phyloP scores from a whole-genome alignment of 352 stramenopile species.

The Thalassiosira livingstoniorum region DNA sequence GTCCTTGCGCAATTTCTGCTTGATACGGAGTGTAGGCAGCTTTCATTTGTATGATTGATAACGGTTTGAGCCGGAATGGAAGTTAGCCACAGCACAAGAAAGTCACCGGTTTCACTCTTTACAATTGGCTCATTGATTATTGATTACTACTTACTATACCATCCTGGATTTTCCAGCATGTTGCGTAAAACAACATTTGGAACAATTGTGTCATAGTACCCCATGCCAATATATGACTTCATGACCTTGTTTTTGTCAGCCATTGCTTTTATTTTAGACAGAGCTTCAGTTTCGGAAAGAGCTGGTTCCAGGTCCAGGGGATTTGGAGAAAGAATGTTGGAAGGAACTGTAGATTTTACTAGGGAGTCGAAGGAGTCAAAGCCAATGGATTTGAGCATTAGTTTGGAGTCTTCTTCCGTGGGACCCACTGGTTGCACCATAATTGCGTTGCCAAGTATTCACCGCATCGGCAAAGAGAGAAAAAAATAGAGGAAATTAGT shows the following conservation, averaged over 20 bases:
- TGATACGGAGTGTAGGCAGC: slow-evolving; percentile 98
- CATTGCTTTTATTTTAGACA: slow-evolving; percentile 90
- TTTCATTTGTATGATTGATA: too few relatives aligned
- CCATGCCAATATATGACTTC: slow-evolving; percentile 97
- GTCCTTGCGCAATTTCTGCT: slow-evolving; percentile 98
- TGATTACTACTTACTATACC: too few relatives aligned
- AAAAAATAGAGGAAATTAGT: slow-evolving; percentile 2
- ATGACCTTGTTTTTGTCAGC: slow-evolving; percentile 95
- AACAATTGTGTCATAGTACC: slow-evolving; percentile 97
- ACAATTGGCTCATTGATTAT: too few relatives aligned
- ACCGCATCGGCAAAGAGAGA: too few relatives aligned
- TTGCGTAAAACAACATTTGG: slow-evolving; percentile 96
- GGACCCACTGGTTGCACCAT: slow-evolving; percentile 87
- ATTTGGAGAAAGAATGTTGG: slow-evolving; percentile 89
- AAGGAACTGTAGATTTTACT: slow-evolving; percentile 93
- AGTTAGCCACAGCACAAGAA: too few relatives aligned
- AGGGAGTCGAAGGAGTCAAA: slow-evolving; percentile 94
- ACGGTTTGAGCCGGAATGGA: too few relatives aligned
- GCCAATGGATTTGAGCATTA: slow-evolving; percentile 93
- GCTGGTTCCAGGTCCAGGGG: slow-evolving; percentile 84
- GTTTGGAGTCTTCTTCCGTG: slow-evolving; percentile 87
- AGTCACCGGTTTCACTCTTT: too few relatives aligned
- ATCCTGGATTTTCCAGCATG: slow-evolving; percentile 97
- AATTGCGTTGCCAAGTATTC: too few relatives aligned
- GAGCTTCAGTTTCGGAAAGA: slow-evolving; percentile 92